Conservation (phyloP, 1,139 yeast genomes). For the Yamadazyma triangularis region DNA sequence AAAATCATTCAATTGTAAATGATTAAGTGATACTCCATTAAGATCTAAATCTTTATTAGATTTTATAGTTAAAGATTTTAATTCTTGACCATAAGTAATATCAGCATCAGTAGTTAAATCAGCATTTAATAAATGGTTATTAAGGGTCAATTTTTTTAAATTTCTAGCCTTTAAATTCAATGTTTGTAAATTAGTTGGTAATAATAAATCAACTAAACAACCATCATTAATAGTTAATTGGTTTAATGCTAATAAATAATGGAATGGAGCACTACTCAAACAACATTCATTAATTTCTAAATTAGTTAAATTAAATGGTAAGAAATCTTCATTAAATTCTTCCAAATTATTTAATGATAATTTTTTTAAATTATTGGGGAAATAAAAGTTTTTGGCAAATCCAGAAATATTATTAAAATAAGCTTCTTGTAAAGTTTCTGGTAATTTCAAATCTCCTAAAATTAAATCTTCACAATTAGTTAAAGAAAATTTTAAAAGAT, state of each 20-base stretch:
- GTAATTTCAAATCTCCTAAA: slow-evolving; percentile 4
- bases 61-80: background rate
- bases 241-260: slow-evolving; percentile 1
- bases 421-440: slow-evolving; percentile 3
- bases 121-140: background rate
- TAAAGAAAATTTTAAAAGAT: slow-evolving; percentile 3
- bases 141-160: too few relatives aligned
- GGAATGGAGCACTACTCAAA: slow-evolving; percentile 1
- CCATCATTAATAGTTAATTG: background rate
- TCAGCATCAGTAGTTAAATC: background rate
- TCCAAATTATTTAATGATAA: slow-evolving; percentile 1
- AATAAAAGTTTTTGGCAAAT: slow-evolving; percentile 2
- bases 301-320: slow-evolving; percentile 1
- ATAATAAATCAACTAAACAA: background rate
- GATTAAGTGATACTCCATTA: background rate
- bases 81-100: background rate
- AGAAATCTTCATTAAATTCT: slow-evolving; percentile 1
- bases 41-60: background rate
- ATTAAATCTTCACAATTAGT: slow-evolving; percentile 8
- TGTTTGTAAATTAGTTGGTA: background rate
- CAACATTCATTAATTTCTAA: slow-evolving; percentile 1
- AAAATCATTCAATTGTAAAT: too few relatives aligned
- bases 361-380: slow-evolving; percentile 2
- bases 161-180: background rate
- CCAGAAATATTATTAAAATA: slow-evolving; percentile 3